Evolutionary conservation across 805 yeast species (phyloP), one percentile per base, ranked within the genome.

Genomic region (Teunomyces kruisii): DNA sequence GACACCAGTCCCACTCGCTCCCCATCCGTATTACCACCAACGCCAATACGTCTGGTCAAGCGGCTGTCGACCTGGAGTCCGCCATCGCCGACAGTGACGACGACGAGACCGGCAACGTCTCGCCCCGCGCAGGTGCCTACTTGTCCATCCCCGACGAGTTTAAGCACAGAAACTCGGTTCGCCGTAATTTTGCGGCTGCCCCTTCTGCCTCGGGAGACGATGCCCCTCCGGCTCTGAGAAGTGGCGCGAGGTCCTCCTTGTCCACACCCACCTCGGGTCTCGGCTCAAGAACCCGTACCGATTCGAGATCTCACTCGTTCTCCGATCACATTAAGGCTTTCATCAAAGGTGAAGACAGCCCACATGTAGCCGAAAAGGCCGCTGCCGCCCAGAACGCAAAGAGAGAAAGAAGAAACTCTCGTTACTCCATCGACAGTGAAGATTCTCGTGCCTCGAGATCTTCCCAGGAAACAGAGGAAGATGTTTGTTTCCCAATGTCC

Each of bases 401-500:
- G 41, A 56, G 65, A 37, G 70, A 65, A 36, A 52, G 69, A 46
- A 57, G 79, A 48, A 54, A 68, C 24, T 58, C 75, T 40, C 51
- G 62, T 48, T 51, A 70, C 6, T 56, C 77, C 10, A 64, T 69
- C 32, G 89, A 84, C 55, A 78, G 82, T 48, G 92, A 86, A 52
- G 85, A 79, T 54, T 85, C 91, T 1, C 87, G 81, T 54, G 86
- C 83, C 1, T 84, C 92, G 8, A 74, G 89, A 52, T 81, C 83
- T 14, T 83, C 91, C 3, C 96, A 88, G 55, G 97, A 90, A 59
- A 89, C 96, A 0, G 98, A 92, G 58, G 97, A 89, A 61, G 98
- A 92, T 76, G 99, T 92, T 37, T 92, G 98, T 73, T 91, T 91
- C 67, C 98, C 98, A 2, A 85, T 89, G 88, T 97, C 98, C 2